Evolutionary conservation across 1,284 basidiomycete species (phyloP).

Genomic region (Ganoderma boninense): DNA sequence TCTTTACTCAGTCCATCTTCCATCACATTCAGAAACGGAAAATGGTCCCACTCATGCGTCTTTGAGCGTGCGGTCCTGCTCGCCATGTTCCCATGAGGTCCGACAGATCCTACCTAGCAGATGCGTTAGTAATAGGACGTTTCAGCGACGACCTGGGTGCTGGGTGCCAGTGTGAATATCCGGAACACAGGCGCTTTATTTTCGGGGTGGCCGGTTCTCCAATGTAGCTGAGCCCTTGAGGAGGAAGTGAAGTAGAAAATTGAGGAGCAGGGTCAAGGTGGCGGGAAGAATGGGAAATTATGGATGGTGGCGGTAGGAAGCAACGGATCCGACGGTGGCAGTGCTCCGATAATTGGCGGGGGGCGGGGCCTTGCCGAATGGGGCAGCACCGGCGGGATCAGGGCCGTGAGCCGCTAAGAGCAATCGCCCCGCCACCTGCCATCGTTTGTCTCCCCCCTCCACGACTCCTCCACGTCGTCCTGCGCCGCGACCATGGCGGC

Average conservation of each 20-base stretch:
- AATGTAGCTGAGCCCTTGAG: not conserved
- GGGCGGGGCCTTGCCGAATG: not conserved
- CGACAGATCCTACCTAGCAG: not conserved
- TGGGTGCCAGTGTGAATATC: not conserved
- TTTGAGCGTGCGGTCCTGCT: not conserved
- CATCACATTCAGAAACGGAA: not conserved
- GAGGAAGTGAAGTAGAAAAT: not conserved
- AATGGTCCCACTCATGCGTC: not conserved
- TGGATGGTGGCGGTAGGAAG: not conserved
- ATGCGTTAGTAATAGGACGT: not conserved
- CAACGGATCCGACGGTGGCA: not conserved
- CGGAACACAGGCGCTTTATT: not conserved
- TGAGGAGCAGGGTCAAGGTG: not conserved
- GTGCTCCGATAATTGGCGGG: not conserved
- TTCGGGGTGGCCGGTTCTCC: not conserved
- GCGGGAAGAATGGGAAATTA: not conserved
- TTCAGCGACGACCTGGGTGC: not conserved
- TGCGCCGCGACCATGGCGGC: conserved; percentile 11
- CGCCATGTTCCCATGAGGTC: not conserved
- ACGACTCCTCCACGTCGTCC: conserved; percentile 8
- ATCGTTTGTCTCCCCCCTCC: not conserved
- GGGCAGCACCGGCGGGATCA: not conserved
- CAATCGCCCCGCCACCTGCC: not conserved
- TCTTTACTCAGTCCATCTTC: not conserved
- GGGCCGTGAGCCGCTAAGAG: not conserved